phyloP scores from a whole-genome alignment of 768 basidiomycete species.

The Pisolithus albus region DNA sequence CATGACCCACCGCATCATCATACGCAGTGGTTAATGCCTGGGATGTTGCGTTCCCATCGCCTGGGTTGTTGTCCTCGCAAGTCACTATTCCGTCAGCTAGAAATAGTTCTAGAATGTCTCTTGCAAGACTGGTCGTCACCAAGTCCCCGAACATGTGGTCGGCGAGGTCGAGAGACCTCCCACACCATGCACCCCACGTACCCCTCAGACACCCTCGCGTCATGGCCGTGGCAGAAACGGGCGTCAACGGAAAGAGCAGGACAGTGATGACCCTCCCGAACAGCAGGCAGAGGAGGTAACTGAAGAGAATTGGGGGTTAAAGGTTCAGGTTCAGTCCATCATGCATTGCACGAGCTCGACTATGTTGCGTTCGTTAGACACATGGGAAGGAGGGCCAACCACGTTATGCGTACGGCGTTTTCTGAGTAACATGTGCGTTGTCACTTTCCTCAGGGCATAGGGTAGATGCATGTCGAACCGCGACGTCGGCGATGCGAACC shows the following conservation, averaged over 20 bases:
- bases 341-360: conserved; percentile 77
- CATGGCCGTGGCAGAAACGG: not conserved
- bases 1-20: not conserved
- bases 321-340: conserved; percentile 75
- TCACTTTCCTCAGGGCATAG: too few relatives aligned
- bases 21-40: conserved; percentile 1
- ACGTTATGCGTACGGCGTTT: conserved; percentile 62
- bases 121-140: conserved; percentile 3
- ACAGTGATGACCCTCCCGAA: conserved; percentile 7
- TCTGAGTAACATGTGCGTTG: too few relatives aligned
- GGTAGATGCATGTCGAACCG: too few relatives aligned
- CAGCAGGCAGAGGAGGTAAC: conserved; percentile 17
- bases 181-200: not conserved
- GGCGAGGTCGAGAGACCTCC: conserved; percentile 9
- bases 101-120: conserved; percentile 1
- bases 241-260: not conserved
- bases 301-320: conserved; percentile 52
- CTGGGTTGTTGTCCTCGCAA: not conserved
- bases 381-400: conserved; percentile 70
- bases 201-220: not conserved
- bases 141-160: conserved; percentile 9
- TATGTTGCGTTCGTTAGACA: conserved; percentile 78
- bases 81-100: not conserved
- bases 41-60: not conserved
- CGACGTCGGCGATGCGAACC: too few relatives aligned